A percentile compares a stretch with the other conserved stretches of the same genome.
Evolutionary conservation across 129 eudicot species (phyloP).

Genomic region (Smallanthus sonchifolius): DNA sequence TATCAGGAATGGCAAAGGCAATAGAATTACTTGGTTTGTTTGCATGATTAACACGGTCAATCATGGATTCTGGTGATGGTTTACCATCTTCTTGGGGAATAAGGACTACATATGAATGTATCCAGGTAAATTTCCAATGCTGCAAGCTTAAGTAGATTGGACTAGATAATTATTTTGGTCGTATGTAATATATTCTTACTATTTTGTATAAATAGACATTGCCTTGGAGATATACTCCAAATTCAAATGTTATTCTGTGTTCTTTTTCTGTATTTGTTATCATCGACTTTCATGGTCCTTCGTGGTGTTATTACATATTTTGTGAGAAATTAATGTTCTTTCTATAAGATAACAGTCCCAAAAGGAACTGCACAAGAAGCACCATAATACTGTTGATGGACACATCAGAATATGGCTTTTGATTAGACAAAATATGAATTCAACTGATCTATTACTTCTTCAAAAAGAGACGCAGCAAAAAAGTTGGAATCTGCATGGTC

Average conservation of each 20-base stretch:
- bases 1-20: slow-evolving; percentile 85
- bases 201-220: background rate
- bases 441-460: slow-evolving; percentile 68
- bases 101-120: slow-evolving; percentile 65
- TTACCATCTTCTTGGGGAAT: slow-evolving; percentile 68
- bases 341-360: slow-evolving; percentile 55
- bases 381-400: slow-evolving; percentile 75
- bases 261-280: background rate
- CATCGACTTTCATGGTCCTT: background rate
- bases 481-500: slow-evolving; percentile 93
- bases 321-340: slow-evolving; percentile 14
- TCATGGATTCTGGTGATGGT: slow-evolving; percentile 89
- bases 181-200: background rate
- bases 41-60: slow-evolving; percentile 79
- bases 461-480: slow-evolving; percentile 62
- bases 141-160: background rate
- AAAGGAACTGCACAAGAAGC: slow-evolving; percentile 67
- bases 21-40: slow-evolving; percentile 71
- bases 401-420: slow-evolving; percentile 88
- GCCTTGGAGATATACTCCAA: background rate
- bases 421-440: slow-evolving; percentile 85
- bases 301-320: background rate
- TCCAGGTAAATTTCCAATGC: slow-evolving; percentile 48
- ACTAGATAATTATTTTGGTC: slow-evolving; percentile 2
- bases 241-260: background rate